Evolutionary conservation across 1,284 basidiomycete genomes (phyloP), one percentile per base, ranked within the genome.

Genomic region (Ustilago lituana): DNA sequence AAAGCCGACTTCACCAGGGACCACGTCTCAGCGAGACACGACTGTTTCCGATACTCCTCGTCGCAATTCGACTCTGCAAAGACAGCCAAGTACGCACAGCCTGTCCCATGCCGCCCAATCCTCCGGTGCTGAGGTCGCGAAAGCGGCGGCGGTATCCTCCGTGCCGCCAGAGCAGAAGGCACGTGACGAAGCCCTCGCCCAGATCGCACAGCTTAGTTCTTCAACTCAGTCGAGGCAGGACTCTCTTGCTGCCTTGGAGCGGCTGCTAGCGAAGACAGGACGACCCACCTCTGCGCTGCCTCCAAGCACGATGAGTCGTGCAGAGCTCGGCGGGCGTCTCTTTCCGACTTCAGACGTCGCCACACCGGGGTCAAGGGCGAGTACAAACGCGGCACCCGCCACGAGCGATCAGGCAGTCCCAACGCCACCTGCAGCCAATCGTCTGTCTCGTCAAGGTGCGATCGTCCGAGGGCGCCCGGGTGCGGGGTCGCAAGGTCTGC

Each of bases 211-310:
- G 51, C 57, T 73, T 11, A 53, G 49, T 11, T 48, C 60, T 4
- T 43, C 58, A 9, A 32, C 52, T 4, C 36, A 50, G 29, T 22
- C 65, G 7, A 48, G 51, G 19, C 66, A 65, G 27, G 66, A 73
- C 35, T 73, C 66, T 9, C 43, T 73, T 5, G 71, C 71, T 2
- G 67, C 71, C 8, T 35, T 73, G 14, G 71, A 73, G 31, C 39
- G 71, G n/a, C 54, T 73, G 1, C 53, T 73, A 2, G 63, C 68
- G 1, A 64, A 50, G 38, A 72, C 63, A 0, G 43, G 58, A 9
- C 58, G 68, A 3, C 59, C 59, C 4, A 48, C 50, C 7, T 67
- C 58, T 1, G 50, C 61, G 63, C 12, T 55, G 27, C 57, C 52
- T 2, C 51, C 63, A 8, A 52, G 49, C 40, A 27, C 46, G 0